Base-by-base conservation (phyloP, 2,329 filamentous ascomycete species). In the Ceratocystis cacaofunesta region DNA sequence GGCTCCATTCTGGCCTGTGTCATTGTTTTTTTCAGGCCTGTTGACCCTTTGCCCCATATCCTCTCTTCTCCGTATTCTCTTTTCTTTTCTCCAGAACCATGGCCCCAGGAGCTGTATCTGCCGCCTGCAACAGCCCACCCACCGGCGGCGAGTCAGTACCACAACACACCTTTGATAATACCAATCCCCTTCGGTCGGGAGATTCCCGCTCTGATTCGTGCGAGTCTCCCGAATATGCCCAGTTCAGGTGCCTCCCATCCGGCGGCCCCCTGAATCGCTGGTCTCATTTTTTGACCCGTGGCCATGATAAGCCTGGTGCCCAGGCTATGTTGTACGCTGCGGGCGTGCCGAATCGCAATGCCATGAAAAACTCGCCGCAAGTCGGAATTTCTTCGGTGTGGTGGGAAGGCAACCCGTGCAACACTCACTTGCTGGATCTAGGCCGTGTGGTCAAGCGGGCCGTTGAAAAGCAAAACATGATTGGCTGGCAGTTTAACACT, bases 341-440 rank as follows among this genome's bases (percentile, higher is more conserved):
- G 7, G 92, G 92, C 28, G 88, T 97, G 43, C 89, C 91, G 1
- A 84, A 90, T 72, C 81, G 85, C 71, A 80, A 94, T 65, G 85
- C 86, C 72, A 95, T 97, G 89, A 92, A 92, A 76, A 92, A 82
- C 66, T 88, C 88, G 64, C 90, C 92, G 12, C 92, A 97, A 69
- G 89, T 97, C 30, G 92, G 92, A 66, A 85, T 96, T 72, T 88
- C 91, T 6, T 91, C 88, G 4, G 89, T 96, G 3, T 96, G 92
- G 92, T 97, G 92, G 92, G 91, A 96, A 76, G 92, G 92, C 32
- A 96, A 96, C 73, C 90, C 92, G 46, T 96, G 92, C 84, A 96
- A 61, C 41, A 62, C 61, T 22, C 65, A 66, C 61, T 48, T 63
- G 12, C 52, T 95, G 67, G 90, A 95, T 69, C 82, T 97, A 68